Conservation (phyloP, 345 rosid species). For the Adansonia digitata region DNA sequence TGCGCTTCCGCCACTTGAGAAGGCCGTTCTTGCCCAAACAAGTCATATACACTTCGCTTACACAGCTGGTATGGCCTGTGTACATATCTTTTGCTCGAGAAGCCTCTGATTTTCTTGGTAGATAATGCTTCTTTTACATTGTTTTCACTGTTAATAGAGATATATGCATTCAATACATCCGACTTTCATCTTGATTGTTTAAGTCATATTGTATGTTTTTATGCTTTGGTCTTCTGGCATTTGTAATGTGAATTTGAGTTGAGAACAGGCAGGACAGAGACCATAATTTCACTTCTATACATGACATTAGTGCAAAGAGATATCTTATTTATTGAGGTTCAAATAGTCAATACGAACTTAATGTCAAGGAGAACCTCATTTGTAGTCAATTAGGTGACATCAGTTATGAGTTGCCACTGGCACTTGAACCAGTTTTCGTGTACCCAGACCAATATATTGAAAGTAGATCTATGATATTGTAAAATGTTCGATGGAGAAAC, state of each 20-base stretch:
- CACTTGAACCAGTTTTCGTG: not conserved
- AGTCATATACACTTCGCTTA: conserved; percentile 92
- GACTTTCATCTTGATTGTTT: not conserved
- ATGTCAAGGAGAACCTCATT: not conserved
- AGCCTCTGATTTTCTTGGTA: conserved; percentile 17
- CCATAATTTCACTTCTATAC: not conserved
- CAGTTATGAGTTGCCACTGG: not conserved
- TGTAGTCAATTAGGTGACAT: not conserved
- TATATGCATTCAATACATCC: not conserved
- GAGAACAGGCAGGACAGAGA: not conserved
- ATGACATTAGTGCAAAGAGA: not conserved
- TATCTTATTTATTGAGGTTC: not conserved
- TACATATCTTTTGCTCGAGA: conserved; percentile 17
- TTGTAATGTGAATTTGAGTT: not conserved
- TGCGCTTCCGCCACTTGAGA: conserved; percentile 77
- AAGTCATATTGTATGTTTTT: not conserved
- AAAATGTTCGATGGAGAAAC: not conserved
- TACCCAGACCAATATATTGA: not conserved
- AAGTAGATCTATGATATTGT: not conserved
- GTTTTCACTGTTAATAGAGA: not conserved
- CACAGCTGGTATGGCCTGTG: conserved; percentile 70
- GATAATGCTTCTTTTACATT: conserved; percentile 3
- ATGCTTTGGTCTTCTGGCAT: not conserved
- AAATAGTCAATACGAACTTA: not conserved
- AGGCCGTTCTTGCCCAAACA: conserved; percentile 70